A percentile compares a stretch with the other conserved stretches of the same genome.
phyloP scores from a whole-genome alignment of 148 eudicot genomes.

The Dysphania ambrosioides region DNA sequence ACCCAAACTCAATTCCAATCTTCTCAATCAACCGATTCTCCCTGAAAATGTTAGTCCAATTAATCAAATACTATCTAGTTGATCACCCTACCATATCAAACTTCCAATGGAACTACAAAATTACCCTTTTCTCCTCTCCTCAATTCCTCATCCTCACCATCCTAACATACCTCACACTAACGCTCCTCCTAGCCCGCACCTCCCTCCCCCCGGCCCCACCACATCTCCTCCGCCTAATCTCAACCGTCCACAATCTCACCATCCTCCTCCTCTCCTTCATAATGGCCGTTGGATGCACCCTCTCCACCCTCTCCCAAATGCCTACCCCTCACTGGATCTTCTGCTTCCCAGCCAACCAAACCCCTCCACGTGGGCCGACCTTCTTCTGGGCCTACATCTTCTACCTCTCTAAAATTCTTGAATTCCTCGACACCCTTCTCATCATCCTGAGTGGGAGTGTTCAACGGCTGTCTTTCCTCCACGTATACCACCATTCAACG shows the following conservation, averaged over 20 bases:
- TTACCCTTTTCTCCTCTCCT: constrained; percentile 44
- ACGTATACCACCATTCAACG: constrained; percentile 85
- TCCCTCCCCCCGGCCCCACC: constrained; percentile 35
- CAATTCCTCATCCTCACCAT: constrained; percentile 44
- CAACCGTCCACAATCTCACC: constrained; percentile 52
- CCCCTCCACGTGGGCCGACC: constrained; percentile 55
- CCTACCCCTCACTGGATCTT: constrained; percentile 37
- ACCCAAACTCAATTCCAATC: too few species aligned
- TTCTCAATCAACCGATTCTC: too few species aligned
- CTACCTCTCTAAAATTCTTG: constrained; percentile 78
- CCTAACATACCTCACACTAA: constrained; percentile 53
- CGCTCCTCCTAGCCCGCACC: constrained; percentile 38
- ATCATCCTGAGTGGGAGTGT: constrained; percentile 45
- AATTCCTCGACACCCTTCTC: constrained; percentile 65
- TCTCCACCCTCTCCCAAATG: constrained; percentile 52
- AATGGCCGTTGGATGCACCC: constrained; percentile 59
- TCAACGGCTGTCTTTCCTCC: constrained; percentile 71
- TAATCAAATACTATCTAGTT: constrained; percentile 38
- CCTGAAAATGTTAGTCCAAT: not conserved
- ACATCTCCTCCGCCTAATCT: constrained; percentile 43
- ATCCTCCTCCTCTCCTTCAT: constrained; percentile 66
- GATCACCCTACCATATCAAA: constrained; percentile 51
- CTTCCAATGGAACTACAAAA: constrained; percentile 45
- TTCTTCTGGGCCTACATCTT: constrained; percentile 90
- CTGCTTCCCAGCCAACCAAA: constrained; percentile 62